These are phyloP conservation scores for Gliomastix tumulicola DNA, from an alignment of 2,329 filamentous ascomycete species.

Conservation along the genomic window DNA sequence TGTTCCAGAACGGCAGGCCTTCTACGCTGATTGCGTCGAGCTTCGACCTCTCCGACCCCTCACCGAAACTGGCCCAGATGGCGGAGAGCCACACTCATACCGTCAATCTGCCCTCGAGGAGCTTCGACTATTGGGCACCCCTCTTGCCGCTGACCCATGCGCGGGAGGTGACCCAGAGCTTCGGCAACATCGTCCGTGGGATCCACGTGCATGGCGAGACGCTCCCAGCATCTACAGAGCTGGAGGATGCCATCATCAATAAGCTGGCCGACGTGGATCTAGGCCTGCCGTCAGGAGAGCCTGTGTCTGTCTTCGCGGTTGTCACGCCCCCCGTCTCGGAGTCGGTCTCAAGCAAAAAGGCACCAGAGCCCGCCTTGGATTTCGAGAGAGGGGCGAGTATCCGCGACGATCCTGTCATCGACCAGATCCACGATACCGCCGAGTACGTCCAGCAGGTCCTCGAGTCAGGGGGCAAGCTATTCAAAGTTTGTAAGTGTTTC, in stretches of 20 bases:
- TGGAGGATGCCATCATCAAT: constrained; percentile 62
- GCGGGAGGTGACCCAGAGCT: constrained; percentile 54
- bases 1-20: constrained; percentile 62
- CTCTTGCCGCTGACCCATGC: constrained; percentile 58
- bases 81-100: not conserved
- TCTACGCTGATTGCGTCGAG: constrained; percentile 46
- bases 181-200: constrained; percentile 73
- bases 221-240: constrained; percentile 62
- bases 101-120: not conserved
- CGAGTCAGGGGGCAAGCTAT: not conserved
- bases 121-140: constrained; percentile 18
- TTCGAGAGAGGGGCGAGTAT: no score
- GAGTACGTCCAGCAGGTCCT: constrained; percentile 4
- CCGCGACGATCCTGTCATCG: no score
- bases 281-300: no score
- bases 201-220: constrained; percentile 40
- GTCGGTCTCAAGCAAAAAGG: no score
- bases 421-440: constrained; percentile 44
- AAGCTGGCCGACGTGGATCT: no score
- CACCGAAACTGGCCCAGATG: not conserved
- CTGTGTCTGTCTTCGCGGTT: no score
- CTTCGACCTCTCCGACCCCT: constrained; percentile 14
- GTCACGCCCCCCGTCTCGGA: no score
- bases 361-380: no score
- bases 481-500: constrained; percentile 24